phyloP scores from a whole-genome alignment of 768 basidiomycete genomes.

The Obba rivulosa region DNA sequence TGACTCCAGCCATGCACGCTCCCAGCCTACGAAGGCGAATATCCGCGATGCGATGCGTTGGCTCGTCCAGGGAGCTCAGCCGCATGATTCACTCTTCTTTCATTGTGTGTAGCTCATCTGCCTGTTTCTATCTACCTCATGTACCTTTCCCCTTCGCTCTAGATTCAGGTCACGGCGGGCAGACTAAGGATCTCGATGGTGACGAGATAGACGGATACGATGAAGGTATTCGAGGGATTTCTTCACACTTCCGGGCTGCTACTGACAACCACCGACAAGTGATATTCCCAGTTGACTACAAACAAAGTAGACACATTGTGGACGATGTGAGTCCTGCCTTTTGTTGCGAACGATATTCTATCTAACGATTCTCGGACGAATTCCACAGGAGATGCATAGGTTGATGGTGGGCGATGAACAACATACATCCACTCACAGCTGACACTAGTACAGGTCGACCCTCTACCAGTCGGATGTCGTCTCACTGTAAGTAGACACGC shows the following conservation, averaged over 20 bases:
- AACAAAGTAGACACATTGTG: slow-evolving; percentile 69
- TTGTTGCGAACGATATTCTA: no score
- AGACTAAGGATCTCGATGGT: slow-evolving; percentile 76
- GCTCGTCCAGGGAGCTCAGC: slow-evolving; percentile 76
- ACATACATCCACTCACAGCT: slow-evolving; percentile 20
- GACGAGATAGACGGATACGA: slow-evolving; percentile 84
- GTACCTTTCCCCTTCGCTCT: background rate
- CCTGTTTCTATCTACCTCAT: background rate
- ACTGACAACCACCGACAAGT: slow-evolving; percentile 33
- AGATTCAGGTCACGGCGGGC: slow-evolving; percentile 95
- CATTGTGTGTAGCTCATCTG: slow-evolving; percentile 77
- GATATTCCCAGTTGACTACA: slow-evolving; percentile 79
- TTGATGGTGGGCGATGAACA: slow-evolving; percentile 40
- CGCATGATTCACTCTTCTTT: slow-evolving; percentile 87
- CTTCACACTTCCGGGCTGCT: background rate
- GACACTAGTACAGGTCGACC: slow-evolving; percentile 29
- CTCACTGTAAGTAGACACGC: slow-evolving; percentile 62
- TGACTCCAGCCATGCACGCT: slow-evolving; percentile 54
- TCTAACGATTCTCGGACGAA: no score
- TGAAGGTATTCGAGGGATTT: slow-evolving; percentile 44
- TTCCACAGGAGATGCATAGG: slow-evolving; percentile 70
- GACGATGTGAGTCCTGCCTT: slow-evolving; percentile 90
- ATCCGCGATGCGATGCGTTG: slow-evolving; percentile 87
- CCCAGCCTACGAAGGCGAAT: slow-evolving; percentile 73
- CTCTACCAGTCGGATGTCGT: slow-evolving; percentile 82